phyloP scores from a whole-genome alignment of 192 early-diverging fungal genomes.

The Endogone sp. region DNA sequence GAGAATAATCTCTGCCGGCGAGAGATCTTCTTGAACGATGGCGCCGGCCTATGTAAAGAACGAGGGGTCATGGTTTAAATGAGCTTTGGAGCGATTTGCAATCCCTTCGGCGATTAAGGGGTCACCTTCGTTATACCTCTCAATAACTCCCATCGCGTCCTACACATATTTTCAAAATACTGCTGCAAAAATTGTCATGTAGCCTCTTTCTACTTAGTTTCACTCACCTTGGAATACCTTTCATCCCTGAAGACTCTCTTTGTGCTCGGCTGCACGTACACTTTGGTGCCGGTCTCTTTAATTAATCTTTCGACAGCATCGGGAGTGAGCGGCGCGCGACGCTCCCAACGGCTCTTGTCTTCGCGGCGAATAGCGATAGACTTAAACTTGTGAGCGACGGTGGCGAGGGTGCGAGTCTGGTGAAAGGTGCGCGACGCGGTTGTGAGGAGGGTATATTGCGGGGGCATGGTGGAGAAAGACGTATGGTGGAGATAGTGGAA shows the following conservation, averaged over 20 bases:
- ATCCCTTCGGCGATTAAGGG: not conserved
- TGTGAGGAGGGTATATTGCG: not conserved
- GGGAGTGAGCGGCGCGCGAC: constrained; percentile 87
- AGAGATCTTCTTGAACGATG: constrained; percentile 80
- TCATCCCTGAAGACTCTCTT: constrained; percentile 90
- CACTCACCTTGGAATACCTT: constrained; percentile 67
- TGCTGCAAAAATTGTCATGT: too few relatives aligned
- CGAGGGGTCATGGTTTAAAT: not conserved
- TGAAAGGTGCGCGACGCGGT: not conserved
- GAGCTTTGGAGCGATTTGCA: not conserved
- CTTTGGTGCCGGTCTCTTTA: constrained; percentile 74
- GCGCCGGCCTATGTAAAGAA: constrained; percentile 67
- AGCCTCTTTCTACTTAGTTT: not conserved
- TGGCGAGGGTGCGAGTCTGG: not conserved
- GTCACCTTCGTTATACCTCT: not conserved
- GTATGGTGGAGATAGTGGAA: not conserved
- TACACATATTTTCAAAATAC: too few relatives aligned
- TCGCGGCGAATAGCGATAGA: constrained; percentile 86
- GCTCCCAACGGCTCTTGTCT: constrained; percentile 97
- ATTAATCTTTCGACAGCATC: constrained; percentile 80
- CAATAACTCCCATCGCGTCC: too few relatives aligned
- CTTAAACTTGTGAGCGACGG: not conserved
- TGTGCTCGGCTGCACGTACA: constrained; percentile 90
- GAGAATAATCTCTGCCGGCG: constrained; percentile 83
- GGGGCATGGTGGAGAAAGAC: not conserved